Conservation (phyloP, 306 rosid species). For the Inga laurina region DNA sequence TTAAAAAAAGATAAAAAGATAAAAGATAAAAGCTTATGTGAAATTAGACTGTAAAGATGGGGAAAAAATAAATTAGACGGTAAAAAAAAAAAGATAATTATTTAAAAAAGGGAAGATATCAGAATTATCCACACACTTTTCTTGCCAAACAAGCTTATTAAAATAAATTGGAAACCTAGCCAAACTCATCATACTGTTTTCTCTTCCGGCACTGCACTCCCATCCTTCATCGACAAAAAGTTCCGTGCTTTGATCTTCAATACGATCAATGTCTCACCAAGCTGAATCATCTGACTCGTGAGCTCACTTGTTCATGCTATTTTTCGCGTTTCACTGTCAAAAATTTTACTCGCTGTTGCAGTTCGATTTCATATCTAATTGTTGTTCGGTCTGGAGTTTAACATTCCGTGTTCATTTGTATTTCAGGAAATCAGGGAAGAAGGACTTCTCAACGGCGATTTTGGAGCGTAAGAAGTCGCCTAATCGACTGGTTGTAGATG, state of each 20-base stretch:
- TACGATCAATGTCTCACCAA: slow-evolving; percentile 42
- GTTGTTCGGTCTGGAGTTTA: not conserved
- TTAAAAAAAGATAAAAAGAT: no score
- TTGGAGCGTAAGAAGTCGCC: slow-evolving; percentile 60
- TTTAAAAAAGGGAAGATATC: not conserved
- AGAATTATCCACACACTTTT: not conserved
- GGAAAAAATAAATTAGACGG: no score
- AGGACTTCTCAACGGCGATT: slow-evolving; percentile 59
- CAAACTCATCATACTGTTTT: not conserved
- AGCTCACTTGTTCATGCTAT: slow-evolving; percentile 26
- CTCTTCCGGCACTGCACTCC: not conserved
- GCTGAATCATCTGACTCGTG: slow-evolving; percentile 57
- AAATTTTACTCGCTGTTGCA: not conserved
- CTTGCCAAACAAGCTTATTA: slow-evolving; percentile 6
- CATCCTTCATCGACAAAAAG: not conserved
- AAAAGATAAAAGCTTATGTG: no score
- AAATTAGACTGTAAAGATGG: no score
- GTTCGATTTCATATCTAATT: not conserved
- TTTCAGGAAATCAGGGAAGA: slow-evolving; percentile 50
- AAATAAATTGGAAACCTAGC: not conserved
- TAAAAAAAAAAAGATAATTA: no score
- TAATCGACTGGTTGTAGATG: slow-evolving; percentile 50
- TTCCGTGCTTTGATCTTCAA: slow-evolving; percentile 4
- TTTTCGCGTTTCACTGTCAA: not conserved
- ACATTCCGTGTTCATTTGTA: not conserved